These are phyloP conservation scores for Pseudofabraea citricarpa DNA, from an alignment of 2,329 filamentous ascomycete species.

Conservation along the genomic window DNA sequence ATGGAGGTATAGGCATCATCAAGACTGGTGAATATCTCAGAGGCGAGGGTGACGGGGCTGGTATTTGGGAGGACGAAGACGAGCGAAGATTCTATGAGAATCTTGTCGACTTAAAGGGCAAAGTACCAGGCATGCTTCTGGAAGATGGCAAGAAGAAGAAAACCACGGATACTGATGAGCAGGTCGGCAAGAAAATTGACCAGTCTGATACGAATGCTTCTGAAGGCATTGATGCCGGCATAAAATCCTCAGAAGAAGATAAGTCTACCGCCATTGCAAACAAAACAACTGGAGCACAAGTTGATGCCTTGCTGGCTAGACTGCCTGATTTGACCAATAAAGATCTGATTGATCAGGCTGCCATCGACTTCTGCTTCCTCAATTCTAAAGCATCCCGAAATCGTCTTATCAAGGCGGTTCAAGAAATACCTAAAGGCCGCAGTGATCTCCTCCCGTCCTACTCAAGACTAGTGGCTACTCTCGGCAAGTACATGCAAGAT, in stretches of 20 bases:
- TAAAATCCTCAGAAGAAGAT: conserved; percentile 63
- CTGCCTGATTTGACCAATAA: conserved; percentile 91
- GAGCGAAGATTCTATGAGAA: conserved; percentile 98
- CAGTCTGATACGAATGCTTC: conserved; percentile 37
- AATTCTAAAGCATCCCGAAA: conserved; percentile 98
- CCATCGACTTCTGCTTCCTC: conserved; percentile 95
- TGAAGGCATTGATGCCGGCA: conserved; percentile 34
- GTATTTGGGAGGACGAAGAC: conserved; percentile 98
- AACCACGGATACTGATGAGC: conserved; percentile 71
- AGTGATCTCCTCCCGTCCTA: conserved; percentile 88
- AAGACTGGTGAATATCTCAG: conserved; percentile 92
- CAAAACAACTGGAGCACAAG: conserved; percentile 95
- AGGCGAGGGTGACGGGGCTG: conserved; percentile 82
- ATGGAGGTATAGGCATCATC: conserved; percentile 83
- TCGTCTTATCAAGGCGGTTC: conserved; percentile 84
- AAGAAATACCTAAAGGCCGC: conserved; percentile 91
- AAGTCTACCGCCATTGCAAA: conserved; percentile 93
- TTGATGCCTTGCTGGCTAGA: conserved; percentile 81
- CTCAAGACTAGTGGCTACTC: conserved; percentile 85
- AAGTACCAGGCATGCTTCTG: conserved; percentile 87
- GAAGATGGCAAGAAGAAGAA: conserved; percentile 97
- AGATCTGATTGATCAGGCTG: conserved; percentile 84
- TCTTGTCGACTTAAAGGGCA: conserved; percentile 87
- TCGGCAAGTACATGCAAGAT: conserved; percentile 91
- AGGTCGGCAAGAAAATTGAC: conserved; percentile 71